phyloP scores from a whole-genome alignment of 768 basidiomycete species.

The Suillus hirtellus region DNA sequence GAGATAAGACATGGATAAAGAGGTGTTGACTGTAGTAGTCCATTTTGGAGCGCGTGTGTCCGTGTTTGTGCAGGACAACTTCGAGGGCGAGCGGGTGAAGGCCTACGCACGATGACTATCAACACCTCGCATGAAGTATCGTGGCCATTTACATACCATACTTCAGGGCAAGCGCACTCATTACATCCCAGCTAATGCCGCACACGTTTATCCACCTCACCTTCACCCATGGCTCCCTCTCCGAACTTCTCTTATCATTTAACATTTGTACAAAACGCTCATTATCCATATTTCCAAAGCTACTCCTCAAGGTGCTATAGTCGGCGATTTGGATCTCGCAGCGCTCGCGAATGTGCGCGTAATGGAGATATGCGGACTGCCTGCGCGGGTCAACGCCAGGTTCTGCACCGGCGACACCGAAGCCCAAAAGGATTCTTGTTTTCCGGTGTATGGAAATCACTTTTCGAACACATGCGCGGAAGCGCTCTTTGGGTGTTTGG shows the following conservation, averaged over 20 bases:
- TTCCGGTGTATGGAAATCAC: conserved; percentile 64
- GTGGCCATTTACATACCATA: conserved; percentile 49
- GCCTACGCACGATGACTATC: conserved; percentile 36
- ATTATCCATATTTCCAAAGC: conserved; percentile 58
- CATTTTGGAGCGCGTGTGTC: conserved; percentile 60
- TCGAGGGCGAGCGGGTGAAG: conserved; percentile 73
- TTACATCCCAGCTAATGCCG: conserved; percentile 70
- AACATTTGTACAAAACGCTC: conserved; percentile 60
- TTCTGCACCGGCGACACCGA: conserved; percentile 56
- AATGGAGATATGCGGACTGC: conserved; percentile 52
- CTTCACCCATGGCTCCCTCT: conserved; percentile 60
- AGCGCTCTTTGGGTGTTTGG: conserved; percentile 48
- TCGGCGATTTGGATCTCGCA: conserved; percentile 70
- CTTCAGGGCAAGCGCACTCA: conserved; percentile 64
- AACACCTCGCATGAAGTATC: conserved; percentile 15
- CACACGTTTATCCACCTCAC: conserved; percentile 77
- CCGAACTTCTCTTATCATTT: conserved; percentile 42
- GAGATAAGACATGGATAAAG: conserved; percentile 68
- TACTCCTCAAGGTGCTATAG: conserved; percentile 59
- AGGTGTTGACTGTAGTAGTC: conserved; percentile 74
- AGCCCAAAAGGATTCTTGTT: conserved; percentile 37
- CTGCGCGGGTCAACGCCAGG: conserved; percentile 72
- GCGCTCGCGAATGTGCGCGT: conserved; percentile 56
- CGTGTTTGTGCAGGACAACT: conserved; percentile 60
- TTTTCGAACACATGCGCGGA: conserved; percentile 56